phyloP scores from a whole-genome alignment of 1,284 basidiomycete species.

The Rhodotorula sp. region DNA sequence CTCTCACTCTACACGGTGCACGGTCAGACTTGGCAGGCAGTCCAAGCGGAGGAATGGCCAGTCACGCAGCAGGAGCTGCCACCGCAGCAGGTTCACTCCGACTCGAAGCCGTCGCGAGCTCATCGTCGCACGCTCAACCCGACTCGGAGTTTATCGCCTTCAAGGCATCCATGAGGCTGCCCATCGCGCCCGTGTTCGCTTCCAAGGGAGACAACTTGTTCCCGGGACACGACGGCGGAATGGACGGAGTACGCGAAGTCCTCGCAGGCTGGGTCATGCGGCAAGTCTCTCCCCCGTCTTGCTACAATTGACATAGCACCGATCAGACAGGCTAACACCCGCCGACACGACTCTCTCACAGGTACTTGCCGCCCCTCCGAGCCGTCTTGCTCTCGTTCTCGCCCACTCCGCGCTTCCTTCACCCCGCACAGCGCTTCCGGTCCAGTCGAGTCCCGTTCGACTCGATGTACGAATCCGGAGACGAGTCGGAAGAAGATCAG shows the following conservation, averaged over 20 bases:
- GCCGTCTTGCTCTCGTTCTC: constrained; percentile 79
- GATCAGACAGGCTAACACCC: background rate
- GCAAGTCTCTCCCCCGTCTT: constrained; percentile 52
- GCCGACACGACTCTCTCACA: constrained; percentile 47
- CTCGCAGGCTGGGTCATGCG: constrained; percentile 91
- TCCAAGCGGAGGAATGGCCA: background rate
- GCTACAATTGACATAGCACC: background rate
- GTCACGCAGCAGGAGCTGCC: background rate
- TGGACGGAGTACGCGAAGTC: constrained; percentile 73
- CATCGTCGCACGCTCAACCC: constrained; percentile 35
- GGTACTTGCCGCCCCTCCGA: constrained; percentile 81
- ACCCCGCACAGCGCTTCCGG: constrained; percentile 65
- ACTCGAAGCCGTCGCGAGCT: constrained; percentile 6
- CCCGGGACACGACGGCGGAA: constrained; percentile 21
- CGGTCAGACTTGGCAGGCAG: too few relatives aligned
- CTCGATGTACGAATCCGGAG: background rate
- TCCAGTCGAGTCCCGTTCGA: constrained; percentile 26
- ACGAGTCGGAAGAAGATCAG: constrained; percentile 1
- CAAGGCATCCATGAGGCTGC: constrained; percentile 65
- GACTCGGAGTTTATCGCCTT: constrained; percentile 65
- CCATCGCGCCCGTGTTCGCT: constrained; percentile 78
- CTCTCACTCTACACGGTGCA: too few relatives aligned
- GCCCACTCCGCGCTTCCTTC: constrained; percentile 69
- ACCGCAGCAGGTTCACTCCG: constrained; percentile 14
- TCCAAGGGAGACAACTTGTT: constrained; percentile 52